Evolutionary conservation across 225 moss, liverwort and hornwort genomes (phyloP).

Genomic region (Bryoerythrophyllum caledonicum): DNA sequence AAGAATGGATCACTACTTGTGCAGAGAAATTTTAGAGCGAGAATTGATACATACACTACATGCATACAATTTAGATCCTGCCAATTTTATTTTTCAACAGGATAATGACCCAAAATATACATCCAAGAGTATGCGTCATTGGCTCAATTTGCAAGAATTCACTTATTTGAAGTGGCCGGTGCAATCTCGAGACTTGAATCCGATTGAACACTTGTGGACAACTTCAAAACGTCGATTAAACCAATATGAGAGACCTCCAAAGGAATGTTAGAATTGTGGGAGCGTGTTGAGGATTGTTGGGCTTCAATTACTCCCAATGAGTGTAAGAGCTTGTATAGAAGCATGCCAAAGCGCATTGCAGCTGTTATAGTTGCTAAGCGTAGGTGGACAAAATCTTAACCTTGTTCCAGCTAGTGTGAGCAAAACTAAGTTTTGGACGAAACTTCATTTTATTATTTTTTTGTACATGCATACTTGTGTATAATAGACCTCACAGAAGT

Average conservation of each 20-base stretch:
- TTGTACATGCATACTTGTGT: neutral
- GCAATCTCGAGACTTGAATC: neutral
- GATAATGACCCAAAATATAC: neutral
- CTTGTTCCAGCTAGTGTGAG: neutral
- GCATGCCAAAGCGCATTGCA: too few relatives aligned
- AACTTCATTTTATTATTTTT: neutral
- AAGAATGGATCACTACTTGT: neutral
- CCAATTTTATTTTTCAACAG: neutral
- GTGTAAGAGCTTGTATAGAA: too few relatives aligned
- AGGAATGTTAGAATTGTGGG: slow-evolving; percentile 1
- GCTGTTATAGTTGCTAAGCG: too few relatives aligned
- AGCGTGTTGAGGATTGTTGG: neutral
- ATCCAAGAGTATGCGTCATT: neutral
- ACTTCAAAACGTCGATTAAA: neutral
- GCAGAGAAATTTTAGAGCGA: neutral
- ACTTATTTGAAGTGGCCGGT: neutral
- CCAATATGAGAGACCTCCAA: neutral
- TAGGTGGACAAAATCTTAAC: neutral
- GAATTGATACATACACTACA: neutral
- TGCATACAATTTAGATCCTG: neutral
- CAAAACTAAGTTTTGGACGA: neutral
- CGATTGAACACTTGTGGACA: neutral
- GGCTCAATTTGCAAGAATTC: slow-evolving; percentile 1
- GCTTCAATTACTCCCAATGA: too few relatives aligned
- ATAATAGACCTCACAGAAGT: neutral